These are phyloP conservation scores for Pseudocohnilembus persalinus DNA, from an alignment of 169 alveolate genomes.

Conservation along the genomic window DNA sequence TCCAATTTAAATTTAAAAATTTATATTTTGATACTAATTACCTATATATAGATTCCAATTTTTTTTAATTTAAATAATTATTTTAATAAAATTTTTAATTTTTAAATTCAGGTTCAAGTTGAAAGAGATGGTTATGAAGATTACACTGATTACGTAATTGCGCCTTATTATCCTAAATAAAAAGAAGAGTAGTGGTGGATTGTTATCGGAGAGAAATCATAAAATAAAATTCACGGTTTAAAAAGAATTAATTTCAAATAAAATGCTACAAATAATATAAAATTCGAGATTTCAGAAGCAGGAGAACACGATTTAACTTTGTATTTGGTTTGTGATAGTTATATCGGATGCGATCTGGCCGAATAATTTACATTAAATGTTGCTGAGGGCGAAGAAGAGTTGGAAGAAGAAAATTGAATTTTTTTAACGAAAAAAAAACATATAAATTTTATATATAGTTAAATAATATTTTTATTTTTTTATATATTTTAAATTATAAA, in stretches of 20 bases:
- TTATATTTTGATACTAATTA: no score
- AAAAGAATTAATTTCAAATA: slow-evolving; percentile 73
- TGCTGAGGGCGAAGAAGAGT: neutral
- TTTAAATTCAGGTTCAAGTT: slow-evolving; percentile 48
- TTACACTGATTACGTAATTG: slow-evolving; percentile 84
- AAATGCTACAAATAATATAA: slow-evolving; percentile 48
- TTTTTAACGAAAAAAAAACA: neutral
- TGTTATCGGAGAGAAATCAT: slow-evolving; percentile 91
- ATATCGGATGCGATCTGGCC: slow-evolving; percentile 75
- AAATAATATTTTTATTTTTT: neutral
- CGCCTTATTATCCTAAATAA: slow-evolving; percentile 93
- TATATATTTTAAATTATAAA: neutral
- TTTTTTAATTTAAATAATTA: no score
- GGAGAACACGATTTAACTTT: slow-evolving; percentile 66
- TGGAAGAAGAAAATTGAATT: neutral
- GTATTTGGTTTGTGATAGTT: slow-evolving; percentile 79
- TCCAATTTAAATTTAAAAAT: no score
- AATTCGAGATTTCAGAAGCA: slow-evolving; percentile 65
- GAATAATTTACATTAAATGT: slow-evolving; percentile 55
- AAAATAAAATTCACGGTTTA: slow-evolving; percentile 89
- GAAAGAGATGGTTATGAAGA: slow-evolving; percentile 76
- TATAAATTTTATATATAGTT: neutral
- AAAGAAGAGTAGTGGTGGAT: slow-evolving; percentile 99
- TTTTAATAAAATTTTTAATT: no score
- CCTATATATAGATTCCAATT: no score